These are phyloP conservation scores for Triticum monococcum DNA, from an alignment of 176 grass and related monocot genomes.

Conservation along the genomic window DNA sequence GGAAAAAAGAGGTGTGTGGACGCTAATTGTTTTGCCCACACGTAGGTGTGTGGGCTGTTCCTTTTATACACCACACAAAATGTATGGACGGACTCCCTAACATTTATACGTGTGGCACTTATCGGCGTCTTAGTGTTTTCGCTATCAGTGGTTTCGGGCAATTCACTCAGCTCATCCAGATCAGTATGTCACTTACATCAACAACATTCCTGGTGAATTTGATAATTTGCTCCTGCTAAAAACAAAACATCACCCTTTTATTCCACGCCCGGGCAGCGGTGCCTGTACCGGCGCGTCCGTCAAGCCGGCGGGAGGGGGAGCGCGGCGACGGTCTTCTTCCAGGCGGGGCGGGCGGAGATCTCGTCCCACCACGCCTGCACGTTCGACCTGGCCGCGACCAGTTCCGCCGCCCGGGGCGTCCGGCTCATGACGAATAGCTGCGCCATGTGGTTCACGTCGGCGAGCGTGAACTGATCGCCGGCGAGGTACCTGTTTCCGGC, in stretches of 20 bases:
- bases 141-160: no score
- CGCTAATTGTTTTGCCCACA: no score
- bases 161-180: no score
- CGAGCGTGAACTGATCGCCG: slow-evolving; percentile 61
- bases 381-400: slow-evolving; percentile 52
- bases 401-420: slow-evolving; percentile 39
- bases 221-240: neutral
- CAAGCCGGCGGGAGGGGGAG: slow-evolving; percentile 24
- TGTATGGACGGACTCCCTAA: no score
- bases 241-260: neutral
- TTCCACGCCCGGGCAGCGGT: neutral
- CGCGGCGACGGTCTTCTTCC: slow-evolving; percentile 57
- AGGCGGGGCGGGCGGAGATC: slow-evolving; percentile 47
- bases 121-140: no score
- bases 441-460: slow-evolving; percentile 68
- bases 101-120: no score
- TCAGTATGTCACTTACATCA: neutral
- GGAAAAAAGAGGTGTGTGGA: no score
- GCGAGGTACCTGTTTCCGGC: slow-evolving; percentile 61
- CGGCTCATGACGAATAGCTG: slow-evolving; percentile 39
- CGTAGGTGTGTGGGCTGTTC: no score
- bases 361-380: slow-evolving; percentile 79
- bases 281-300: neutral
- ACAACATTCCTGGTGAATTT: neutral
- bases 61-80: no score